Conservation (phyloP, 2,329 filamentous ascomycete species). For the Lachnellula hyalina region DNA sequence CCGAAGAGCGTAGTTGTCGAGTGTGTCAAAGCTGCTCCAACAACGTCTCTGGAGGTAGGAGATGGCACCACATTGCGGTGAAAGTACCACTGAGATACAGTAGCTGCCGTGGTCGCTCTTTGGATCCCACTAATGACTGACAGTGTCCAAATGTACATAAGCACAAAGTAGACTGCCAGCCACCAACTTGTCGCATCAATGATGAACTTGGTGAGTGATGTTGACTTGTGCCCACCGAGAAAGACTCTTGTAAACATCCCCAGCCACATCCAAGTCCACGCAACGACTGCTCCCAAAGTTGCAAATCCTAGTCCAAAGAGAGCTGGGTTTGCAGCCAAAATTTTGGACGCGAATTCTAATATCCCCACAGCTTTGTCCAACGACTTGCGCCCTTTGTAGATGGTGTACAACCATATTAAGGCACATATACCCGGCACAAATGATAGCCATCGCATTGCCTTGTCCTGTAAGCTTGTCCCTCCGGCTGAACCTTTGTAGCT, state of each 20-base stretch:
- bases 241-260: conserved; percentile 96
- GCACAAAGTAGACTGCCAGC: conserved; percentile 84
- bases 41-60: conserved; percentile 73
- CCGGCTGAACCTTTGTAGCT: conserved; percentile 76
- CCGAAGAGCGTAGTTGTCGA: conserved; percentile 83
- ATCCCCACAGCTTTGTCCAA: conserved; percentile 81
- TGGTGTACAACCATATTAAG: conserved; percentile 75
- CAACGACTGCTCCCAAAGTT: conserved; percentile 67
- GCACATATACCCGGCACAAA: conserved; percentile 69
- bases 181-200: conserved; percentile 90
- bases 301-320: conserved; percentile 79
- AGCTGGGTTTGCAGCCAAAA: conserved; percentile 78
- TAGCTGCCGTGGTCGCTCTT: conserved; percentile 85
- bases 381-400: conserved; percentile 73
- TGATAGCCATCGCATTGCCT: conserved; percentile 81
- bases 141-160: conserved; percentile 94
- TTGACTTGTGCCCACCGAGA: conserved; percentile 79
- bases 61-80: conserved; percentile 78
- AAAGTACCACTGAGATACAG: conserved; percentile 98
- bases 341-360: conserved; percentile 85
- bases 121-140: conserved; percentile 84
- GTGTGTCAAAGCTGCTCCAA: conserved; percentile 76
- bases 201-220: conserved; percentile 59
- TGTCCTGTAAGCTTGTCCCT: conserved; percentile 78
- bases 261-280: conserved; percentile 95